phyloP scores from a whole-genome alignment of 495 filamentous ascomycete species.

The Trichoderma asperelloides region DNA sequence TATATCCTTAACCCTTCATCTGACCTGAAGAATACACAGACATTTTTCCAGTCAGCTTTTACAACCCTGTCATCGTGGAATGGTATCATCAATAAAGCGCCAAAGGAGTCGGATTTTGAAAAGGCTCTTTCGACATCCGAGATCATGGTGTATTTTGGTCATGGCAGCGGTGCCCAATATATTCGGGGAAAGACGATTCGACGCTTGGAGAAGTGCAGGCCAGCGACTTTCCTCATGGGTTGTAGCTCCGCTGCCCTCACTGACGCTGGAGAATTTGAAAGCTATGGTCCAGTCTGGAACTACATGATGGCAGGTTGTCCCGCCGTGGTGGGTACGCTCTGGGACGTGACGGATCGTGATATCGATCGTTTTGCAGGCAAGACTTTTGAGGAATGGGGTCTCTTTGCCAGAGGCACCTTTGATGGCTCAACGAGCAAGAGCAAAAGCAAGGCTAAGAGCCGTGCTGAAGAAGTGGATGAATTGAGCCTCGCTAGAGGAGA shows the following conservation, averaged over 20 bases:
- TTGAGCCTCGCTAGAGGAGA: conserved; percentile 14
- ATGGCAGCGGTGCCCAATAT: conserved; percentile 92
- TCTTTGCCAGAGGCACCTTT: conserved; percentile 41
- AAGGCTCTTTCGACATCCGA: conserved; percentile 47
- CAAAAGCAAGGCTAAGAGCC: conserved; percentile 10
- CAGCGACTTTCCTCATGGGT: conserved; percentile 81
- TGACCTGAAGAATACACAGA: conserved; percentile 73
- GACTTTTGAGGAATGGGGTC: conserved; percentile 76
- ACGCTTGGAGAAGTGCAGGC: conserved; percentile 56
- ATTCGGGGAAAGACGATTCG: conserved; percentile 73
- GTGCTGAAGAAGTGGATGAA: conserved; percentile 19
- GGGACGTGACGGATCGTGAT: conserved; percentile 97
- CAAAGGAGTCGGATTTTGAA: conserved; percentile 70
- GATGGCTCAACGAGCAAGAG: conserved; percentile 16
- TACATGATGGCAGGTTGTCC: conserved; percentile 81
- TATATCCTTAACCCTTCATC: conserved; percentile 83
- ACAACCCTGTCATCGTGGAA: conserved; percentile 51
- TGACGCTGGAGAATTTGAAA: conserved; percentile 80
- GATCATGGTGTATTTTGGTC: conserved; percentile 86
- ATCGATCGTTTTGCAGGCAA: conserved; percentile 81
- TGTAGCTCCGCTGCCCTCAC: conserved; percentile 72
- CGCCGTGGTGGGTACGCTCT: conserved; percentile 80
- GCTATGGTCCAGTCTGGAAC: conserved; percentile 78
- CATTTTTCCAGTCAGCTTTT: conserved; percentile 57
- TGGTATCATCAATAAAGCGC: conserved; percentile 54